Evolutionary conservation across 441 rosid genomes (phyloP), one percentile per base, ranked within the genome.

Genomic region (Erodium chrysanthum): DNA sequence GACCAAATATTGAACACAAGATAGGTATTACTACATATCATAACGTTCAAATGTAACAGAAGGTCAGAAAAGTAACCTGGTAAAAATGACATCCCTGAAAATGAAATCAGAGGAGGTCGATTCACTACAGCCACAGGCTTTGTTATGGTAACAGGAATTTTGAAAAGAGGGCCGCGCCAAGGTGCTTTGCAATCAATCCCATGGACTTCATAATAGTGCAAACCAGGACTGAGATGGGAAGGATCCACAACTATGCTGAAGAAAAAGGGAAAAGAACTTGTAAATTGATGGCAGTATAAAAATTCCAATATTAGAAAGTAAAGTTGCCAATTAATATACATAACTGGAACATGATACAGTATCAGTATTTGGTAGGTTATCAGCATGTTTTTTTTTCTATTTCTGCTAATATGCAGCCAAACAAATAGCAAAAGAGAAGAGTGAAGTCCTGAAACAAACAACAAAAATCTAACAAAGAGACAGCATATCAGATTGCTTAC

Each of bases 231-330:
- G 46, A 92, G 90, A 79, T 80, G 85, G 73, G 93, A 81, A 68
- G 99, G 98, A 84, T 95, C 97, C 78, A 95, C 93, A 67, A 95
- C 88, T 67, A 95, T 84, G 74, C 99, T 92, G 96, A 65, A 83
- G 81, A 68, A 63, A 74, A 68, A 21, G 73, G 48, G 64, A 56
- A 68, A 72, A 59, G 7, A 58, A 68, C 18, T 22, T 37, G 64
- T 48, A 29, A 7, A 70, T 70, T 54, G 72, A 66, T 37, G 73
- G 66, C 7, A 50, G 62, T 40, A 58, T 35, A 66, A 46, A 68
- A n/a, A 31, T 20, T 65, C 27, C 65, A 22, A 42, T 60, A 56
- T 70, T 60, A 64, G 66, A 69, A 64, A 70, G 29, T 59, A 59
- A 62, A 15, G 42, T 14, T n/a, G 12, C 4, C 40, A 29, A 31